Percentiles rank a stretch among this genome's conserved stretches.
These are phyloP conservation scores for Coniochaeta ligniaria DNA, from an alignment of 2,329 filamentous ascomycete species.

Conservation along the genomic window DNA sequence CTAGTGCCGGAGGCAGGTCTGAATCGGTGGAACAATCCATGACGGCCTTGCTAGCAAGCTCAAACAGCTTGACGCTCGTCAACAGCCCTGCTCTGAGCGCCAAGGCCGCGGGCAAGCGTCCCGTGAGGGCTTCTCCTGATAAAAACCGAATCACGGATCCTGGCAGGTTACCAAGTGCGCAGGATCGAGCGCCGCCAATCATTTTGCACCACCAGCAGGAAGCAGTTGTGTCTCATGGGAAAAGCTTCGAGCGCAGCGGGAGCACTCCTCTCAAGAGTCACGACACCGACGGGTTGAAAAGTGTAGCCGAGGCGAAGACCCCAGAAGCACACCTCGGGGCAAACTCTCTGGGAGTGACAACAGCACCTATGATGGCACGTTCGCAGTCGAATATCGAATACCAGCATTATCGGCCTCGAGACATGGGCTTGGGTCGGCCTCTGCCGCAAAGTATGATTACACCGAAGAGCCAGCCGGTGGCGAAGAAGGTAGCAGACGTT, in stretches of 20 bases:
- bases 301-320: not conserved
- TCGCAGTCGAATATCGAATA: conserved; percentile 9
- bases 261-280: not conserved
- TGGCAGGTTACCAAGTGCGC: not conserved
- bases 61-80: conserved; percentile 4
- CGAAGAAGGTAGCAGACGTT: conserved; percentile 2
- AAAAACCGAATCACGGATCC: not conserved
- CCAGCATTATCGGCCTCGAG: not conserved
- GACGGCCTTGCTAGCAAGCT: conserved; percentile 3
- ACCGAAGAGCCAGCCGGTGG: conserved; percentile 13
- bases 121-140: conserved; percentile 17
- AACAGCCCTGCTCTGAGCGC: conserved; percentile 21
- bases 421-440: conserved; percentile 7
- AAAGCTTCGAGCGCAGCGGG: not conserved
- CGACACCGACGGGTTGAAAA: not conserved
- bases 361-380: conserved; percentile 8
- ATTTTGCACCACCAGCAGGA: not conserved
- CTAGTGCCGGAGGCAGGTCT: not conserved
- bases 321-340: not conserved
- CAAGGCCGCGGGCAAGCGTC: conserved; percentile 43
- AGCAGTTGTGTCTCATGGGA: not conserved
- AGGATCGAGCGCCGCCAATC: not conserved
- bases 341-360: not conserved
- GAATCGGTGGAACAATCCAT: not conserved
- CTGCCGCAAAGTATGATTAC: conserved; percentile 10